These are phyloP conservation scores for Claviceps sp. DNA, from an alignment of 2,329 filamentous ascomycete genomes.

Conservation along the genomic window DNA sequence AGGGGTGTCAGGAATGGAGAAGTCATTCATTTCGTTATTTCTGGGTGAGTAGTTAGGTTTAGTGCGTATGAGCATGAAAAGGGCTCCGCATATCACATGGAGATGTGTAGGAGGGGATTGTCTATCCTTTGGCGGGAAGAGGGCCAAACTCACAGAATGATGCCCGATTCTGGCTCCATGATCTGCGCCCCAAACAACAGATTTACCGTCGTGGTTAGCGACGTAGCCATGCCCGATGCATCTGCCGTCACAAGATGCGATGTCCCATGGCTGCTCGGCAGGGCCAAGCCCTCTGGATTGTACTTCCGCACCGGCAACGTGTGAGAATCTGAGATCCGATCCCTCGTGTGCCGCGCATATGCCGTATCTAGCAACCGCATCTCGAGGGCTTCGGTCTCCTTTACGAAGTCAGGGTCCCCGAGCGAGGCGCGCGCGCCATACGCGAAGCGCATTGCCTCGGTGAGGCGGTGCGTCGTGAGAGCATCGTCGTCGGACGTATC, in stretches of 20 bases:
- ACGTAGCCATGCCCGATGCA: slow-evolving; percentile 57
- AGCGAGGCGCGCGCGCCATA: slow-evolving; percentile 70
- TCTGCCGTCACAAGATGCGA: slow-evolving; percentile 64
- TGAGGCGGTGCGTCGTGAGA: slow-evolving; percentile 66
- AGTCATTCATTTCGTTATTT: slow-evolving; percentile 63
- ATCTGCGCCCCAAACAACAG: slow-evolving; percentile 69
- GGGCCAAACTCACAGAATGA: slow-evolving; percentile 45
- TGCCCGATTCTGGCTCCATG: slow-evolving; percentile 68
- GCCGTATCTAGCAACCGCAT: slow-evolving; percentile 48
- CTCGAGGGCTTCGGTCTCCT: slow-evolving; percentile 51
- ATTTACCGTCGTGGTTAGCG: slow-evolving; percentile 79
- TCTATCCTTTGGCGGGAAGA: not conserved
- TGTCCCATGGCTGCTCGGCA: slow-evolving; percentile 58
- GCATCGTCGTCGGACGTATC: slow-evolving; percentile 33
- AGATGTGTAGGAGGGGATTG: not conserved
- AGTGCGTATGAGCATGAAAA: too few relatives aligned
- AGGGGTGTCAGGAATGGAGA: slow-evolving; percentile 62
- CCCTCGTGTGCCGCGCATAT: slow-evolving; percentile 45
- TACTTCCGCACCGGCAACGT: slow-evolving; percentile 66
- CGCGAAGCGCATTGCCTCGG: slow-evolving; percentile 81
- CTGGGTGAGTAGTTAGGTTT: too few relatives aligned
- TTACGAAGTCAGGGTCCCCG: slow-evolving; percentile 68
- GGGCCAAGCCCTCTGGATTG: slow-evolving; percentile 52
- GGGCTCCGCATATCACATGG: too few relatives aligned
- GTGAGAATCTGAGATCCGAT: slow-evolving; percentile 54